Evolutionary conservation across 2,329 filamentous ascomycete species (phyloP).

Genomic region (Aschersonia sp.): DNA sequence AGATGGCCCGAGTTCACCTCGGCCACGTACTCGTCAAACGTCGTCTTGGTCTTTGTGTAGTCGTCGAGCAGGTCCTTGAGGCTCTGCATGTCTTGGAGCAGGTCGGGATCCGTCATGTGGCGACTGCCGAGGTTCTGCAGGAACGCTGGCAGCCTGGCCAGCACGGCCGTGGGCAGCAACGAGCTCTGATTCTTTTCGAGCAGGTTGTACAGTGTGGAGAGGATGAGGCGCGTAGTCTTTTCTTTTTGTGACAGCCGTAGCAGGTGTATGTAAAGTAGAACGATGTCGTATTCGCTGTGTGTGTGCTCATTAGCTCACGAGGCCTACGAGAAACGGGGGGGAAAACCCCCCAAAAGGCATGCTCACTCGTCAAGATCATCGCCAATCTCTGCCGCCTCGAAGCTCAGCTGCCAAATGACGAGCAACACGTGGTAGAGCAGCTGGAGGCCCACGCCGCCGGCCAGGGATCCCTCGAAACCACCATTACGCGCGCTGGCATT

Average conservation of each 20-base stretch:
- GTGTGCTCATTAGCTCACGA: not conserved
- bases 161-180: conserved; percentile 69
- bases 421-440: conserved; percentile 87
- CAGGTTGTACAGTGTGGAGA: conserved; percentile 82
- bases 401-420: conserved; percentile 92
- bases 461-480: conserved; percentile 47
- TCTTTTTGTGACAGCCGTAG: conserved; percentile 90
- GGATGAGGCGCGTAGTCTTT: conserved; percentile 84
- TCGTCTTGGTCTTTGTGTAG: conserved; percentile 56
- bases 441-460: conserved; percentile 81
- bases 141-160: conserved; percentile 64
- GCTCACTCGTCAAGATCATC: conserved; percentile 76
- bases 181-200: conserved; percentile 55
- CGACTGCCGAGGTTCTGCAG: conserved; percentile 47
- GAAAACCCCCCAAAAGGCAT: not conserved
- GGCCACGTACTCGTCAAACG: conserved; percentile 78
- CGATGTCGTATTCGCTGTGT: conserved; percentile 78
- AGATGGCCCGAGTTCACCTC: conserved; percentile 79
- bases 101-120: conserved; percentile 49
- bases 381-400: conserved; percentile 62
- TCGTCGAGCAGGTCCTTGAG: conserved; percentile 51
- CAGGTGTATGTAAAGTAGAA: conserved; percentile 83
- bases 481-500: conserved; percentile 37
- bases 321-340: not conserved
- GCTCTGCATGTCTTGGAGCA: conserved; percentile 45